Conservation (phyloP, 2,329 filamentous ascomycete species). For the Colletotrichum theobromicola region DNA sequence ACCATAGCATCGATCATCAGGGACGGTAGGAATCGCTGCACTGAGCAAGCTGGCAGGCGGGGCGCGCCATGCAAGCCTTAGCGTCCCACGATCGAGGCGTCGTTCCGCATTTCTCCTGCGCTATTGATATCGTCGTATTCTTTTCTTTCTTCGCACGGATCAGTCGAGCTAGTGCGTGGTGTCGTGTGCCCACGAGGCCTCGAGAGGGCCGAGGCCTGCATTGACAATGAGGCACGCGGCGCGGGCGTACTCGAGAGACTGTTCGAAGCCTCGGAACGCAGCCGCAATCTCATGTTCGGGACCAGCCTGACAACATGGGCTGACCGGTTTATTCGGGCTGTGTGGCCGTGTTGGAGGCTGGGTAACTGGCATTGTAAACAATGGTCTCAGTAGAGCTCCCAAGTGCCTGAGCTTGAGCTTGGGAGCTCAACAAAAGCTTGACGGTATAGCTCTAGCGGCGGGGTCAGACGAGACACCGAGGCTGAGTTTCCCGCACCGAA, state of each 20-base stretch:
- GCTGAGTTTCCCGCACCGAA: not conserved
- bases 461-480: not conserved
- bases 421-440: conserved; percentile 13
- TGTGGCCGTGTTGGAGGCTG: not conserved
- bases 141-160: not conserved
- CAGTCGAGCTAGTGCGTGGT: not conserved
- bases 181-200: not conserved
- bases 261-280: not conserved
- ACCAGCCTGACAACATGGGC: not conserved
- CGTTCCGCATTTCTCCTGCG: not conserved
- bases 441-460: not conserved
- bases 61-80: conserved; percentile 10
- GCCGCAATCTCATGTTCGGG: not conserved
- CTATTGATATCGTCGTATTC: not conserved
- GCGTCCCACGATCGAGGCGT: conserved; percentile 13
- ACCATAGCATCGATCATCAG: conserved; percentile 22
- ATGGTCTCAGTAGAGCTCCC: not conserved
- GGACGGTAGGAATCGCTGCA: conserved; percentile 9
- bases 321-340: not conserved
- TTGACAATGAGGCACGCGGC: not conserved
- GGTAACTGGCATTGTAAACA: not conserved
- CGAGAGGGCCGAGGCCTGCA: not conserved
- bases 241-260: not conserved
- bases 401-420: not conserved
- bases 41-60: conserved; percentile 14